phyloP scores from a whole-genome alignment of 2,329 filamentous ascomycete species.

The Tricladium varicosporioides region DNA sequence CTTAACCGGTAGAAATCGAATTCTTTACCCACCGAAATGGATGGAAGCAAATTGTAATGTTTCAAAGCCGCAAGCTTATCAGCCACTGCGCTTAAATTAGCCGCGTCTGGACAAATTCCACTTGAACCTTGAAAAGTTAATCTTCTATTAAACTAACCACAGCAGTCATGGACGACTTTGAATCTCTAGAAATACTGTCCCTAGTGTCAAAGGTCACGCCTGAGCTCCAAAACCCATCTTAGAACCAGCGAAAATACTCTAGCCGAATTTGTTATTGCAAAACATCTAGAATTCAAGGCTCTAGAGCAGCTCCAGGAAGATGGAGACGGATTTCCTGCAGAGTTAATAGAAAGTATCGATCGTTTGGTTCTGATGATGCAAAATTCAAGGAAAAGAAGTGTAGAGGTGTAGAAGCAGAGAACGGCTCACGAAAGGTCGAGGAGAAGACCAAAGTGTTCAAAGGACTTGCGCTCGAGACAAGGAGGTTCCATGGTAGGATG shows the following conservation, averaged over 20 bases:
- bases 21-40: too few relatives aligned
- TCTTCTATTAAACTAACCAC: neutral
- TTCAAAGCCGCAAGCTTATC: too few relatives aligned
- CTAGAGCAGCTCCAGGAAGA: slow-evolving; percentile 73
- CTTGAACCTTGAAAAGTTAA: neutral
- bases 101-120: neutral
- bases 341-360: slow-evolving; percentile 91
- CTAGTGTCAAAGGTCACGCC: slow-evolving; percentile 93
- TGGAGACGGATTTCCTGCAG: slow-evolving; percentile 79
- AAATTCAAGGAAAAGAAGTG: slow-evolving; percentile 68
- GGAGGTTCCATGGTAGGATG: slow-evolving; percentile 52
- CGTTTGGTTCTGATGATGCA: slow-evolving; percentile 81
- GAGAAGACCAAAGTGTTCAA: slow-evolving; percentile 88
- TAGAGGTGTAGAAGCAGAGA: slow-evolving; percentile 38
- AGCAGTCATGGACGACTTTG: slow-evolving; percentile 58
- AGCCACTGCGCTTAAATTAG: neutral
- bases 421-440: slow-evolving; percentile 48
- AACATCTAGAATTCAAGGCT: slow-evolving; percentile 72
- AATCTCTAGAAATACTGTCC: slow-evolving; percentile 87
- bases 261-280: slow-evolving; percentile 92
- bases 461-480: slow-evolving; percentile 86
- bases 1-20: too few relatives aligned
- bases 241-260: slow-evolving; percentile 91
- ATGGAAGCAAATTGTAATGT: too few relatives aligned
- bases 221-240: slow-evolving; percentile 88